Evolutionary conservation across 305 asterid species (phyloP).

Genomic region (Petunia hybrid): DNA sequence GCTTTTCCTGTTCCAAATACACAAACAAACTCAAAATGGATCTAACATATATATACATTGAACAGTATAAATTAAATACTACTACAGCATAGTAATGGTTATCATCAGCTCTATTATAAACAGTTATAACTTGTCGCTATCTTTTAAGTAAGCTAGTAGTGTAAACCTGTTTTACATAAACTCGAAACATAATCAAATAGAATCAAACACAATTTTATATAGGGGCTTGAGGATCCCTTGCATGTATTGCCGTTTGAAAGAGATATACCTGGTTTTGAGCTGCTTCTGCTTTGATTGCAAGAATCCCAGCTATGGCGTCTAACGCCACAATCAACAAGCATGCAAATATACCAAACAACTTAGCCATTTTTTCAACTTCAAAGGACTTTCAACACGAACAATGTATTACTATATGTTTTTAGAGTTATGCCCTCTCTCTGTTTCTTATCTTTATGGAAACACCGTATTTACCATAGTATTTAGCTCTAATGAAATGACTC

Average conservation of each 20-base stretch:
- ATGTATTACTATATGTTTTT: not conserved
- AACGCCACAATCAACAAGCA: conserved; percentile 70
- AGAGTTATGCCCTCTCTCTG: not conserved
- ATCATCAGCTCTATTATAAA: not conserved
- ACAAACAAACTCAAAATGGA: not conserved
- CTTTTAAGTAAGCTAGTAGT: not conserved
- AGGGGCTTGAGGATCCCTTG: not conserved
- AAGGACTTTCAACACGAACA: not conserved
- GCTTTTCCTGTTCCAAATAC: conserved; percentile 57
- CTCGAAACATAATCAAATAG: not conserved
- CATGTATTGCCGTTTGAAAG: not conserved
- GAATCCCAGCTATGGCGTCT: conserved; percentile 76
- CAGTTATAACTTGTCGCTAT: not conserved
- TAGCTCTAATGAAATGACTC: not conserved
- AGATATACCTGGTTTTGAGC: conserved; percentile 72
- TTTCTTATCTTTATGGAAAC: not conserved
- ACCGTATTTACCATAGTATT: not conserved
- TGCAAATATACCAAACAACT: conserved; percentile 57
- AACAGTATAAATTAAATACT: no score
- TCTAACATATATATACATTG: no score
- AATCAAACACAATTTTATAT: not conserved
- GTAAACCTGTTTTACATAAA: not conserved
- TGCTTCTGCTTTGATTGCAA: conserved; percentile 81
- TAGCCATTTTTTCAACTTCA: conserved; percentile 53
- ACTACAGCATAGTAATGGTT: not conserved